Evolutionary conservation across 805 yeast species (phyloP).

Genomic region (Maudiozyma turicensis): DNA sequence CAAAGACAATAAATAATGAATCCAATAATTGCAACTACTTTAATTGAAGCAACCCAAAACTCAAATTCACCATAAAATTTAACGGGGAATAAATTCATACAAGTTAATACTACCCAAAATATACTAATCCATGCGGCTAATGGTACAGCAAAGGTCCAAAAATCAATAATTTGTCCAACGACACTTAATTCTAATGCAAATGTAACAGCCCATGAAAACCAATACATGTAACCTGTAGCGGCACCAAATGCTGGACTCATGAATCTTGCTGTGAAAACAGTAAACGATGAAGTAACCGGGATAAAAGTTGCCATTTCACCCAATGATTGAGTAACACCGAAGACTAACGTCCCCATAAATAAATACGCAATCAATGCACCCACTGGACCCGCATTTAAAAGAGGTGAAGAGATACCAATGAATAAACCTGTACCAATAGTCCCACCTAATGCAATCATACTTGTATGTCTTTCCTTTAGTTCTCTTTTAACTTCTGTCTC

Average conservation of each 20-base stretch:
- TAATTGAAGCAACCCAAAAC: constrained; percentile 61
- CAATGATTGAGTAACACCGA: constrained; percentile 56
- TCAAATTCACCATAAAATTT: constrained; percentile 65
- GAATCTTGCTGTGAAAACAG: constrained; percentile 61
- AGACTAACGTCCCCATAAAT: constrained; percentile 58
- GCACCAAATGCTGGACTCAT: constrained; percentile 64
- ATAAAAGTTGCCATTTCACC: constrained; percentile 79
- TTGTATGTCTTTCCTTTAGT: constrained; percentile 55
- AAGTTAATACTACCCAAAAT: constrained; percentile 48
- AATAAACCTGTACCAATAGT: constrained; percentile 74
- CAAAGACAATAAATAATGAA: constrained; percentile 55
- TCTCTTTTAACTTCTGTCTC: constrained; percentile 45
- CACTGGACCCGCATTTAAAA: constrained; percentile 58
- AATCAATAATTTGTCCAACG: constrained; percentile 54
- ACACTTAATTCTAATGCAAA: constrained; percentile 66
- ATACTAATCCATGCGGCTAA: constrained; percentile 63
- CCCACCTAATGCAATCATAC: constrained; percentile 74
- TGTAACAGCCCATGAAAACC: constrained; percentile 73
- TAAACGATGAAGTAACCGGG: constrained; percentile 58
- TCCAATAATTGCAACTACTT: constrained; percentile 62
- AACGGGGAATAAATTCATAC: constrained; percentile 56
- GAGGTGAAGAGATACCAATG: constrained; percentile 51
- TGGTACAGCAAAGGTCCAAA: constrained; percentile 64
- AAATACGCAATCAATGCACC: constrained; percentile 53
- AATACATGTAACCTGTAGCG: constrained; percentile 62